Evolutionary conservation across 352 stramenopile species (phyloP), one percentile per base, ranked within the genome.

Genomic region (Elongisporangium senticosum): DNA sequence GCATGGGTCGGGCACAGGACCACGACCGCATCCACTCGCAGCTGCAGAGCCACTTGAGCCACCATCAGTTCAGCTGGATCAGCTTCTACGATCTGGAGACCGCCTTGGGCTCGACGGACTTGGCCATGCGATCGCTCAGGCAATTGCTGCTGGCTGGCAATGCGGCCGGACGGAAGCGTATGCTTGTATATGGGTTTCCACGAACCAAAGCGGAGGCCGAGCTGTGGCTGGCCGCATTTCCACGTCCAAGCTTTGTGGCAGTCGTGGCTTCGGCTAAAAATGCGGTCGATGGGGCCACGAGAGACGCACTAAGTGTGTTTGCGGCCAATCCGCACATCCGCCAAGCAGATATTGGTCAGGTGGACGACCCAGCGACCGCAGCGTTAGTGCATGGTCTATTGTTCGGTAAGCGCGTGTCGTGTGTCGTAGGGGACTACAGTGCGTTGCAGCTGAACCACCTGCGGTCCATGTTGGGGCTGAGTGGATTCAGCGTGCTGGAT

Each of bases 351-450:
- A 70, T 75, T 53, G 49, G 62, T n/a, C 65, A 77, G 58, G 23
- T 68, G 10, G 68, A 79, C 58, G 28, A 72, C 53, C n/a, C 58
- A 19, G 28, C 40, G 13, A 51, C 15, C n/a, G 22, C 8, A 20
- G 67, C 54, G 8, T 55, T 57, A 13, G 53, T 77, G 39, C 56
- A 56, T 10, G 63, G 53, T 19, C 54, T 61, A 24, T 58, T 80
- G 51, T 76, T 79, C 39, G 49, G 60, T 6, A 82, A 77, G 48
- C 39, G 67, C 55, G 60, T 78, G 47, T 61, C 72, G 20, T 63
- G 59, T 26, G 53, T 68, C 15, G 65, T 75, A 3, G 72, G 72
- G 3, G 74, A 69, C 47, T 39, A 67, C 1, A 22, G 13, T n/a
- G 28, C 43, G 1, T 24, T 81, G 1, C 47, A 70, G 21, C 22